Evolutionary conservation across 2,329 filamentous ascomycete species (phyloP).

Genomic region (Harringtonia aguacate): DNA sequence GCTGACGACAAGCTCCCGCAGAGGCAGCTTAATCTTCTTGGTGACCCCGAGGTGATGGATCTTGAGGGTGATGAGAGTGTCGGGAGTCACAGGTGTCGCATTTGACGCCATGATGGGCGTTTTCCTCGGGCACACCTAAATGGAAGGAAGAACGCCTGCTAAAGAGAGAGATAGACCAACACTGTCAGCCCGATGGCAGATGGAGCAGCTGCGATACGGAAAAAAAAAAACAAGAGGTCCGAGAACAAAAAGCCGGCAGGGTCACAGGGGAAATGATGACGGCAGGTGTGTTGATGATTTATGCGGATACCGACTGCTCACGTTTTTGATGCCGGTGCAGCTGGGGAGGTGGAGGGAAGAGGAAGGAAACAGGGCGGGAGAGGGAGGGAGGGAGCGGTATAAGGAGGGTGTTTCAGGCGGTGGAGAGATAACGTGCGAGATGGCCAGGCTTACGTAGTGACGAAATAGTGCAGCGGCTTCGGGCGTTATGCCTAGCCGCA

Average conservation of each 20-base stretch:
- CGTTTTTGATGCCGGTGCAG: no score
- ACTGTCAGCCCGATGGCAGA: neutral
- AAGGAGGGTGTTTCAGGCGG: slow-evolving; percentile 1
- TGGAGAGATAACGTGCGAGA: neutral
- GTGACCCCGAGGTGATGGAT: slow-evolving; percentile 64
- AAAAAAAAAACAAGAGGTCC: no score
- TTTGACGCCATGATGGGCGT: slow-evolving; percentile 21
- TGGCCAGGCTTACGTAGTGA: neutral
- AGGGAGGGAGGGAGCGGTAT: neutral
- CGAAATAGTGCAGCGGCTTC: neutral
- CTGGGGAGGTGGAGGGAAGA: no score
- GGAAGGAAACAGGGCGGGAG: neutral
- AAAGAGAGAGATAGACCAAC: neutral
- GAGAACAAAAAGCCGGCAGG: no score
- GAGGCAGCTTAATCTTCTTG: slow-evolving; percentile 78
- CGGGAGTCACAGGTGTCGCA: slow-evolving; percentile 29
- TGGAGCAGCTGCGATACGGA: no score
- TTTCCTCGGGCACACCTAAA: neutral
- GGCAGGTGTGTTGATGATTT: no score
- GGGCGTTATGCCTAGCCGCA: no score
- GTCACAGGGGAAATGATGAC: no score
- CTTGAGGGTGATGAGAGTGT: slow-evolving; percentile 78
- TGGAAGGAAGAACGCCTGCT: no score
- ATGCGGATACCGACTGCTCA: no score
- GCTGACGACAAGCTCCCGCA: slow-evolving; percentile 68